phyloP scores from a whole-genome alignment of 2,329 filamentous ascomycete species.

The Xylaria sp. region DNA sequence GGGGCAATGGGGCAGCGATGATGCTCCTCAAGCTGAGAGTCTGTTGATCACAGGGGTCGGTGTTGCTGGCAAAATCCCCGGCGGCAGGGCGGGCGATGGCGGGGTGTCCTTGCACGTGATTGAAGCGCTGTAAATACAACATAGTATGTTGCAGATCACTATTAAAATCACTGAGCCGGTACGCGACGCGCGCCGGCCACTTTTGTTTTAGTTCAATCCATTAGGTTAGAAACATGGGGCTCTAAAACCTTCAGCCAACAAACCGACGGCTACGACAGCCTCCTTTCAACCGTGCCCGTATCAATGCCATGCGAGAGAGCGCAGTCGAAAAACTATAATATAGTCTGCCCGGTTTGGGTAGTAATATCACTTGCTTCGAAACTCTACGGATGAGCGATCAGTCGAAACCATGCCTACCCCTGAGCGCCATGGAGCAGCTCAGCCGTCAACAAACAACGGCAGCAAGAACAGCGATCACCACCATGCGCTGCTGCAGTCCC shows the following conservation, averaged over 20 bases:
- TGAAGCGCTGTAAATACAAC: too few species aligned
- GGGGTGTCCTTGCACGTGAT: background rate
- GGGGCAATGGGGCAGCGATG: too few species aligned
- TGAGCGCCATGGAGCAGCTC: slow-evolving; percentile 26
- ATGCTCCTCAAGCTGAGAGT: background rate
- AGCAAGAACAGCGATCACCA: slow-evolving; percentile 18
- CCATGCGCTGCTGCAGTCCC: slow-evolving; percentile 31
- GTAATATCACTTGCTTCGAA: background rate
- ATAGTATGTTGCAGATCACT: background rate
- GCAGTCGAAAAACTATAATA: background rate
- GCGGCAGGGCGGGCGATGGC: too few species aligned
- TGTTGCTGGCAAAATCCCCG: background rate
- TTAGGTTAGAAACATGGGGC: background rate
- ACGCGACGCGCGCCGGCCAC: background rate
- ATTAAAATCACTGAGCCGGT: background rate
- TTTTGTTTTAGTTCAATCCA: background rate
- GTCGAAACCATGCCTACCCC: slow-evolving; percentile 31
- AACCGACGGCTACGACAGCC: background rate
- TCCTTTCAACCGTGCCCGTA: background rate
- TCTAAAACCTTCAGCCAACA: background rate
- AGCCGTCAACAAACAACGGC: slow-evolving; percentile 16
- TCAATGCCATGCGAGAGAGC: background rate
- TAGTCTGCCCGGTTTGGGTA: too few species aligned
- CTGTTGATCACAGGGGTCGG: too few species aligned
- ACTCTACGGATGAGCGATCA: slow-evolving; percentile 22